A percentile compares a stretch with the other conserved stretches of the same genome.
phyloP scores from a whole-genome alignment of 2,329 filamentous ascomycete species.

The Pestalotiopsis sp. region DNA sequence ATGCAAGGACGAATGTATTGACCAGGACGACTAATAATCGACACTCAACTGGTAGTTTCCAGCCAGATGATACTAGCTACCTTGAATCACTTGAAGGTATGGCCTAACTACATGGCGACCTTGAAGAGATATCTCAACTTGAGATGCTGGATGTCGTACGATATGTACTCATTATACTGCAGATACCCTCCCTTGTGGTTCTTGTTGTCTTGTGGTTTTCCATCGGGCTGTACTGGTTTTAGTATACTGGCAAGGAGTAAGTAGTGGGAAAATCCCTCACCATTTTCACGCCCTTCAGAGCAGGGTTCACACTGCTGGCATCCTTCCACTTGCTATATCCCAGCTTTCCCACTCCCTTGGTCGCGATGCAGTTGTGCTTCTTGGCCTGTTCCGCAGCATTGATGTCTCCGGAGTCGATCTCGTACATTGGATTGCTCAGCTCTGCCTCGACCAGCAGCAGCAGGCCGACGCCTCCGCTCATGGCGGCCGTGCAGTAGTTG shows the following conservation, averaged over 20 bases:
- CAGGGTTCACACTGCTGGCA: slow-evolving; percentile 60
- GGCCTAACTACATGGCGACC: slow-evolving; percentile 14
- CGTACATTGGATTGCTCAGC: slow-evolving; percentile 71
- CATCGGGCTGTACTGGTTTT: slow-evolving; percentile 43
- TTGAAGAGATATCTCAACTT: slow-evolving; percentile 65
- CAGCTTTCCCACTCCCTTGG: slow-evolving; percentile 64
- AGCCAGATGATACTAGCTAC: no score
- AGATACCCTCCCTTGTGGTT: slow-evolving; percentile 45
- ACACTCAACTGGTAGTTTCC: no score
- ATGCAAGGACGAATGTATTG: no score
- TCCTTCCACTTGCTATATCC: slow-evolving; percentile 73
- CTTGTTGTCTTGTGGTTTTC: slow-evolving; percentile 47
- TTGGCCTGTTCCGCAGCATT: slow-evolving; percentile 63
- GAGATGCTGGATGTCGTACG: slow-evolving; percentile 67
- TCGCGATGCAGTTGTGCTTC: slow-evolving; percentile 59
- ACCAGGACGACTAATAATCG: no score
- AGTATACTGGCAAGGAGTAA: no score
- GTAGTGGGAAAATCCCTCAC: slow-evolving; percentile 39
- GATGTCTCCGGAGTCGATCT: slow-evolving; percentile 57
- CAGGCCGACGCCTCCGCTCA: slow-evolving; percentile 64
- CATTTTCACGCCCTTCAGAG: slow-evolving; percentile 68
- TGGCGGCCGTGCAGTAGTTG: slow-evolving; percentile 65
- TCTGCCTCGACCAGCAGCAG: slow-evolving; percentile 83
- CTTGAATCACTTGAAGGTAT: no score
- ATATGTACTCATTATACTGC: slow-evolving; percentile 71